Base-by-base conservation (phyloP, 116 monocot genomes). In the Papilionanthe hybrid region DNA sequence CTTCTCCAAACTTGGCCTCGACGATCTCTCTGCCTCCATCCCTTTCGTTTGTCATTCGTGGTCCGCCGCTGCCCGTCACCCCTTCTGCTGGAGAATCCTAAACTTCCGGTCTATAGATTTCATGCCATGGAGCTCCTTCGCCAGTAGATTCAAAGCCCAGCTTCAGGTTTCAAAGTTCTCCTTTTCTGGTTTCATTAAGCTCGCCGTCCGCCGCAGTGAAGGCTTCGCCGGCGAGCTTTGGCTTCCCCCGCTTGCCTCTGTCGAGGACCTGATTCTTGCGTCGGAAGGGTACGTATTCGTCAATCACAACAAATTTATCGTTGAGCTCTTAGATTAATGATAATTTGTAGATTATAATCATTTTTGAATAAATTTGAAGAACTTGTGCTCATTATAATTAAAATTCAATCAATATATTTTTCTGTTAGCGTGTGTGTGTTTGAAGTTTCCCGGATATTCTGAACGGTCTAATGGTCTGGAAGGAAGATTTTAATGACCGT, bases 181-280 rank as follows among this genome's bases (percentile, higher is more conserved):
- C 77, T 80, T 80, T 67, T 72, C 82, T 5, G 57, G 71, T 23
- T 81, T 84, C 79, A 18, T 89, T 72, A 82, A 45, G 65, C 74
- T 81, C 42, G 68, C 45, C 58, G 11, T 85, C 65, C 13, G 9
- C 41, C 76, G 77, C 17, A 88, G 88, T 60, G 29, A 44, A 13
- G 78, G 81, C 17, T 48, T 12, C 7, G 86, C 47, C 10, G 18
- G 28, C 5, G 43, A 75, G 41, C 75, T 86, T 20, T 29, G 43
- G 53, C 57, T 80, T 42, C 80, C 80, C 29, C 13, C 8, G 11
- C 4, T 27, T 5, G 48, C 55, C 7, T 80, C 80, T 12, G 56
- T 74, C 7, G 56, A 55, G 18, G 80, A 80, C 30, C 11, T 80
- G 22, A 44, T 55, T 20, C 73, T 37, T 8, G 80, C 80, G 5